Evolutionary conservation across 495 filamentous ascomycete genomes (phyloP).

Genomic region (Lepidopterella palustris): DNA sequence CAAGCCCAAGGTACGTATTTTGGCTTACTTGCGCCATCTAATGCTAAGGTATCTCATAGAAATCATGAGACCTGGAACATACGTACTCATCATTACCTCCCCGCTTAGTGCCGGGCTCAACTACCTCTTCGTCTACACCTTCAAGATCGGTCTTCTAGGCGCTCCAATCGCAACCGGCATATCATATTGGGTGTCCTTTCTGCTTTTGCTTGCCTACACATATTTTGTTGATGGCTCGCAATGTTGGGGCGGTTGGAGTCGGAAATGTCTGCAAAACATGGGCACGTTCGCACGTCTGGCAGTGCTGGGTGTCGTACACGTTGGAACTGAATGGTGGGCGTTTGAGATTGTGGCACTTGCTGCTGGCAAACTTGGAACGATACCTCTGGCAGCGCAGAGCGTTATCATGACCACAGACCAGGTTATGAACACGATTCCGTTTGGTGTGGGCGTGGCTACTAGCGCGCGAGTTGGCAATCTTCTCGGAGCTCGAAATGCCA

Average conservation of each 20-base stretch:
- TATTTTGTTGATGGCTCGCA: constrained; percentile 64
- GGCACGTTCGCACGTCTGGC: constrained; percentile 72
- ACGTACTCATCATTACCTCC: constrained; percentile 77
- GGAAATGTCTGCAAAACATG: constrained; percentile 56
- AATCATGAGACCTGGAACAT: constrained; percentile 83
- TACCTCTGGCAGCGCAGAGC: constrained; percentile 77
- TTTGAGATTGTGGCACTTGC: constrained; percentile 93
- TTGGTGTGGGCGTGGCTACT: constrained; percentile 80
- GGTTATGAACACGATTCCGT: constrained; percentile 87
- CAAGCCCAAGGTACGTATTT: constrained; percentile 68
- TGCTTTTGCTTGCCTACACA: constrained; percentile 68
- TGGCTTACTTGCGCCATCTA: background rate
- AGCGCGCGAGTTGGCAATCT: constrained; percentile 77
- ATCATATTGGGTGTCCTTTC: constrained; percentile 81
- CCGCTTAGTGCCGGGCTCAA: constrained; percentile 73
- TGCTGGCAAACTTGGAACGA: constrained; percentile 75
- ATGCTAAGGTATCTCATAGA: constrained; percentile 40
- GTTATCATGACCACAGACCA: constrained; percentile 96
- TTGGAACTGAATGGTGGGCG: constrained; percentile 95
- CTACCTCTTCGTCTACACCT: constrained; percentile 69
- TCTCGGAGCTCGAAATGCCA: constrained; percentile 62
- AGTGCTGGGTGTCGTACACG: constrained; percentile 72
- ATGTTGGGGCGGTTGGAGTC: constrained; percentile 79
- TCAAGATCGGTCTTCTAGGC: constrained; percentile 65
- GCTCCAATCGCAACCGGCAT: constrained; percentile 79